Base-by-base conservation (phyloP, 2,329 filamentous ascomycete genomes). In the Alternaria brassicicola region DNA sequence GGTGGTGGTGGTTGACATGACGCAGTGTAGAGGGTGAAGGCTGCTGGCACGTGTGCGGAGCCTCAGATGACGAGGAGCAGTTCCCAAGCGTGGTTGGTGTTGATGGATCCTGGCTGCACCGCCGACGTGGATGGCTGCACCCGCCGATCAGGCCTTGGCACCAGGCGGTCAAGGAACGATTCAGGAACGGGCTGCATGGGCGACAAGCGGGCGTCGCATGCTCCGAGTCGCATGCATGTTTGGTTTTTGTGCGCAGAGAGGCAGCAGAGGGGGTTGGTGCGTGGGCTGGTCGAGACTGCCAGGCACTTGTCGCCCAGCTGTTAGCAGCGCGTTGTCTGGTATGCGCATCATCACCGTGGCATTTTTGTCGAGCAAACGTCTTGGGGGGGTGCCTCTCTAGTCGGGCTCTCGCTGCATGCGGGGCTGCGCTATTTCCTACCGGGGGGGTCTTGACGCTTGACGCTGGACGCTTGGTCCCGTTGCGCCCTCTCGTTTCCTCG, bases 401-500 rank as follows among this genome's bases (percentile, higher is more conserved):
- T 47, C 43, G 38, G 55, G 50, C 36, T 39, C 31, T 41, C 42
- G 36, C 38, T 42, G 50, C 41, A 52, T 61, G 61, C 59, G 61
- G 61, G 61, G 61, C 61, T 61, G 57, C 19, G 41, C 49, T 47
- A 41, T 21, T 12, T 7, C 19, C 19, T 42, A 54, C 61, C 62
- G 55, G 61, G 61, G 55, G 61, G 61, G 43, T 55, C 42, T 47
- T 31, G 33, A 23, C 61, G 52, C 56, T 56, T 60, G 52, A n/a
- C n/a, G n/a, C 42, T 47, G 26, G 33, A 23, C 61, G 52, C 56
- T 56, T 60, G 52, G 59, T 51, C 57, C 30, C 55, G 52, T 43
- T 61, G 52, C 51, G 55, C 41, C 50, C 60, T 57, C 62, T 65
- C 59, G 63, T 63, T 56, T 67, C 55, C 65, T 64, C 55, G 59